phyloP scores from a whole-genome alignment of 2,329 filamentous ascomycete genomes.

The Dothistroma septosporum region DNA sequence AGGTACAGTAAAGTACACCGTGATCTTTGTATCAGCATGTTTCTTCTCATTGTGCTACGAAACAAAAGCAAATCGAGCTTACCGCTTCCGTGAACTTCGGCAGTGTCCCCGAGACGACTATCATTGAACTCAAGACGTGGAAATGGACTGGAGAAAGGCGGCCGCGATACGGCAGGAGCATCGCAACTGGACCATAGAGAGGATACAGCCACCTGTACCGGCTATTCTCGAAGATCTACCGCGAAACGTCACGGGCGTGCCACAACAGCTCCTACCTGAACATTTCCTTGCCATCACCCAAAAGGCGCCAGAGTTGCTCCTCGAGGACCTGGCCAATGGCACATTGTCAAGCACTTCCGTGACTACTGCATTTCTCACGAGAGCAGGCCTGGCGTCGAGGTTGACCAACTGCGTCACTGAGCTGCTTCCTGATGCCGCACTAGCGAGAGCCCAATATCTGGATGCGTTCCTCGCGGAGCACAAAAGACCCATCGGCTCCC shows the following conservation, averaged over 20 bases:
- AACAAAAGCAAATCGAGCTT: too few relatives aligned
- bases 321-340: conserved; percentile 40
- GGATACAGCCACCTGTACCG: conserved; percentile 40
- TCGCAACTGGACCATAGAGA: conserved; percentile 44
- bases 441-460: conserved; percentile 39
- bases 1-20: too few relatives aligned
- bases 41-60: too few relatives aligned
- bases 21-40: too few relatives aligned
- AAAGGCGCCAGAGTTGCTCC: conserved; percentile 42
- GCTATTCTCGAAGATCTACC: conserved; percentile 37
- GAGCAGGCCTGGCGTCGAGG: conserved; percentile 53
- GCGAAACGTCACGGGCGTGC: conserved; percentile 45
- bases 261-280: conserved; percentile 43
- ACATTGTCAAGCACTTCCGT: conserved; percentile 40
- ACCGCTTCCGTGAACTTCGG: not conserved
- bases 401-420: conserved; percentile 48
- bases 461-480: conserved; percentile 39
- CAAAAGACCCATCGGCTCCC: conserved; percentile 39
- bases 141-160: conserved; percentile 44
- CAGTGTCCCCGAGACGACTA: not conserved
- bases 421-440: conserved; percentile 37
- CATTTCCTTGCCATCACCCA: conserved; percentile 52
- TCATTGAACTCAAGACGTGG: not conserved
- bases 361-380: conserved; percentile 51
- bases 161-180: conserved; percentile 45